Conservation (phyloP, 106 monocot genomes). For the Ottelia alismoides region DNA sequence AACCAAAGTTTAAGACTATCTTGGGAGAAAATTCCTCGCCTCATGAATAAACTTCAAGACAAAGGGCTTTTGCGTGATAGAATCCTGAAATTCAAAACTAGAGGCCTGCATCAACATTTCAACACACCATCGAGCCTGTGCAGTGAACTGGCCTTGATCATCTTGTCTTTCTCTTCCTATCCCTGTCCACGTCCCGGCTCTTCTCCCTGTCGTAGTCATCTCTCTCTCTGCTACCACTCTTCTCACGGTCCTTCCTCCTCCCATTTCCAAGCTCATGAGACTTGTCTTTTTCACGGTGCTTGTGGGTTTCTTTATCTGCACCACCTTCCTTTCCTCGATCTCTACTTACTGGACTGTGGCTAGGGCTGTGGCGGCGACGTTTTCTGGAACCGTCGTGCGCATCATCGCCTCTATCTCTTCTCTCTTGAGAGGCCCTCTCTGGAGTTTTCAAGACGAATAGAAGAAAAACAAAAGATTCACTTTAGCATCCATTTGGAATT, state of each 20-base stretch:
- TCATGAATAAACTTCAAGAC: no score
- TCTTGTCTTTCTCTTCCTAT: conserved; percentile 17
- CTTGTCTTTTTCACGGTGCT: conserved; percentile 24
- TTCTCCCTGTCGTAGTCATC: conserved; percentile 37
- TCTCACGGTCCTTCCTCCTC: conserved; percentile 45
- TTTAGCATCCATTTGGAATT: no score
- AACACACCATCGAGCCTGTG: no score
- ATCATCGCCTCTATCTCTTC: conserved; percentile 46
- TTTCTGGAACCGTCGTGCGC: conserved; percentile 54
- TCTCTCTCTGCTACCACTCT: conserved; percentile 66
- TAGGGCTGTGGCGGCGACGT: conserved; percentile 55
- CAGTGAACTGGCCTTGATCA: no score
- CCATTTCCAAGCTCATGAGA: conserved; percentile 27
- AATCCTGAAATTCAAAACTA: no score
- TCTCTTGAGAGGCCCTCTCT: conserved; percentile 48
- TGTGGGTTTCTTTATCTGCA: conserved; percentile 38
- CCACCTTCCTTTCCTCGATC: conserved; percentile 61
- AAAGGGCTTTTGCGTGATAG: no score
- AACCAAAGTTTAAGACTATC: no score
- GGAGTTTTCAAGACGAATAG: no score
- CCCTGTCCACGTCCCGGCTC: conserved; percentile 9
- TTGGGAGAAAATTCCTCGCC: no score
- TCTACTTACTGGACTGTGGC: no score
- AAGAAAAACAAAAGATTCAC: neutral
- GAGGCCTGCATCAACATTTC: no score